Evolutionary conservation across 805 yeast genomes (phyloP), one percentile per base, ranked within the genome.

Genomic region (Nakazawaea ernobii): DNA sequence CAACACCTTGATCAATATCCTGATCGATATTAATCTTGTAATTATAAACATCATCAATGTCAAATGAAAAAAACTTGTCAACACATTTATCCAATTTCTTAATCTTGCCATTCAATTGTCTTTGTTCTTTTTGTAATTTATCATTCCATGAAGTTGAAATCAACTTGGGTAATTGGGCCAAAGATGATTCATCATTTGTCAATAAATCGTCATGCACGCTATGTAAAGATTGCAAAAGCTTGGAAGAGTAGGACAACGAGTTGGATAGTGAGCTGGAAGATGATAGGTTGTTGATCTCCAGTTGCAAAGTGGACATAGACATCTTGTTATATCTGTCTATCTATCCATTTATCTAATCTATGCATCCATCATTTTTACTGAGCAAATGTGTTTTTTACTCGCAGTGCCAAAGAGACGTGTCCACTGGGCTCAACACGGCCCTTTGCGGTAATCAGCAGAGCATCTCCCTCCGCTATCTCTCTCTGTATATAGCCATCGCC

Each of bases 81-180:
- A 63, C 52, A 7, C 51, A 49, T n/a, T 59, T 44, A 29, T 60
- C 52, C 45, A 56, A 60, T 35, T 43, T 56, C 46, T 58, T 60
- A 28, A 68, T 53, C 2, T 58, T 42, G 24, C 54, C 49, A 47
- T 63, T 60, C 29, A 58, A 44, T 15, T 56, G 50, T 38, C 58
- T 53, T 46, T 61, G 59, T 51, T 64, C 56, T 39, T 67, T 71
- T 39, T 67, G 41, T 3, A 61, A 54, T 43, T 58, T 58, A 20
- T 63, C 63, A 46, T 54, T 57, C 55, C 56, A 51, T 44, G 33
- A 51, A 39, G 15, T 50, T 37, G 7, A 46, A 38, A 37, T 36
- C 40, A 20, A 6, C 6, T 24, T 11, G 5, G 40, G 46, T 32
- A 41, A 24, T 13, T 33, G 17, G 2, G n/a, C 15, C 20, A 41